Percentiles rank a stretch among this genome's conserved stretches.
Evolutionary conservation across 352 stramenopile genomes (phyloP).

Genomic region (Aphanomyces cochlioides): DNA sequence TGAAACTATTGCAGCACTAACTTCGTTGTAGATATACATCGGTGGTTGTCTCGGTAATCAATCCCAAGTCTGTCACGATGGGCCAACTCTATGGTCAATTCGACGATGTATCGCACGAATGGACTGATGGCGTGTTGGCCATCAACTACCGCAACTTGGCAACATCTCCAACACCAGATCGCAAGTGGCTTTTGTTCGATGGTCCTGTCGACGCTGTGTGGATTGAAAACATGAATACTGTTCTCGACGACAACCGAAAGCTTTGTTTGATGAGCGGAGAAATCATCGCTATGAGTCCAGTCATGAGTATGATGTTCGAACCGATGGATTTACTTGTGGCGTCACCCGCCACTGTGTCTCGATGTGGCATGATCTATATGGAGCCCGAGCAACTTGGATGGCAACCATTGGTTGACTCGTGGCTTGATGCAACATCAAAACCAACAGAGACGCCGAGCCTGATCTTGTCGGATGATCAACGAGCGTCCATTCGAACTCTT

Average conservation of each 20-base stretch:
- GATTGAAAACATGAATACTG: conserved; percentile 96
- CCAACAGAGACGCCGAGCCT: conserved; percentile 32
- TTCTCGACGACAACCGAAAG: conserved; percentile 94
- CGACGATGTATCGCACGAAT: conserved; percentile 93
- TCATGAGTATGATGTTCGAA: conserved; percentile 97
- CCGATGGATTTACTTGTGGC: conserved; percentile 92
- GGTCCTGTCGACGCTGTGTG: conserved; percentile 90
- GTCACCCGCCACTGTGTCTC: conserved; percentile 89
- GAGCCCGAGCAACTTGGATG: conserved; percentile 89
- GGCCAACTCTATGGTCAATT: conserved; percentile 94
- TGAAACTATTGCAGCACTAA: conserved; percentile 12
- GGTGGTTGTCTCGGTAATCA: conserved; percentile 82
- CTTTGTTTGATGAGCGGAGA: conserved; percentile 92
- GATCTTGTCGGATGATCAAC: conserved; percentile 66
- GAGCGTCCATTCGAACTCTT: conserved; percentile 61
- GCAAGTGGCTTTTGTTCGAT: conserved; percentile 94
- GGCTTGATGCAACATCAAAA: conserved; percentile 71
- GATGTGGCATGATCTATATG: conserved; percentile 95
- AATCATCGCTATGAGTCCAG: conserved; percentile 92
- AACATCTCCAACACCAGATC: conserved; percentile 65
- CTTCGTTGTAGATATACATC: conserved; percentile 49
- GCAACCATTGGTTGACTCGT: conserved; percentile 85
- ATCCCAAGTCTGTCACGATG: conserved; percentile 92
- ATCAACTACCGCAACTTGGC: conserved; percentile 88
- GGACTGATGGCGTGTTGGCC: conserved; percentile 91